Evolutionary conservation across 2,329 filamentous ascomycete genomes (phyloP), one percentile per base, ranked within the genome.

Genomic region (Fusarium subtropicale): DNA sequence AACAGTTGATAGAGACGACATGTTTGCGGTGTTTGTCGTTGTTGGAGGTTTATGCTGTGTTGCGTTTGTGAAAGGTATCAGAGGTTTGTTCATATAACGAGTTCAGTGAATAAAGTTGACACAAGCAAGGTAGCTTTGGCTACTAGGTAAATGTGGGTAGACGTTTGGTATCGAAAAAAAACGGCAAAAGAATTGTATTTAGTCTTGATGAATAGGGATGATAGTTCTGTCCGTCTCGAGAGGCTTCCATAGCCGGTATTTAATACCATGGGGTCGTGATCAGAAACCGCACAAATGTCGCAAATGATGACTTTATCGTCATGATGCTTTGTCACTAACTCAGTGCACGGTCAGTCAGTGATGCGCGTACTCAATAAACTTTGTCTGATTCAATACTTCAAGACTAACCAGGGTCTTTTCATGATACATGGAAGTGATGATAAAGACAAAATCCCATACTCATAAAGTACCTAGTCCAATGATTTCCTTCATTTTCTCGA

Each of bases 211-310:
- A 41, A 44, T 66, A 45, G 22, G 38, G 52, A 45, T 28, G 36
- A 64, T 33, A 30, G 33, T 61, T 58, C 47, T 71, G 39, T 44
- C 46, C 64, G 45, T 31, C 45, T 46, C 46, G 36, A 55, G 52
- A 20, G 26, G 60, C 34, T 71, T 69, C 46, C 20, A 57, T 18
- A 38, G 55, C 36, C 36, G 52, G 42, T 54, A 66, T 70, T 74
- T 65, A 71, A 66, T 38, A 55, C 18, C 18, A 55, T 63, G 30
- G 42, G 30, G 46, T 59, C 50, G 59, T 68, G 65, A 64, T 71
- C 72, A 75, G 75, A 78, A 78, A 65, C 74, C 71, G 78, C 78
- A 79, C 77, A 79, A 79, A 78, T 77, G 54, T 77, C 77, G 74
- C 76, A 77, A 70, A 62, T 57, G 52, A 54, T 63, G 62, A 63